Conservation (phyloP, 345 rosid species). For the Cardamine chenopodiifolia region DNA sequence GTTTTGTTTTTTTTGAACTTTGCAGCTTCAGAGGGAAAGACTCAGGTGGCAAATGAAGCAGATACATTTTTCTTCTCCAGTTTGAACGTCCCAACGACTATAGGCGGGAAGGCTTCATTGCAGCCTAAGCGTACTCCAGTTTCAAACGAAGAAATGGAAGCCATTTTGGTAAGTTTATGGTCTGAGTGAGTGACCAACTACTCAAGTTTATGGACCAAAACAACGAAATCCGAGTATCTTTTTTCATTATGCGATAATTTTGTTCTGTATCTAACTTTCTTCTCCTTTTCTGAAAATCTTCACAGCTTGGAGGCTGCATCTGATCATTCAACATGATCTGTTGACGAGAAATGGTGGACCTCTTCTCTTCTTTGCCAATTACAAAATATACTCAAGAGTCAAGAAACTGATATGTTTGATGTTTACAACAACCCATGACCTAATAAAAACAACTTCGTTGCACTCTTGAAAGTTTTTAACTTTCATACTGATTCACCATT, state of each 20-base stretch:
- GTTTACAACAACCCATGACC: neutral
- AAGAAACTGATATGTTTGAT: slow-evolving; percentile 31
- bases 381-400: slow-evolving; percentile 26
- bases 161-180: slow-evolving; percentile 81
- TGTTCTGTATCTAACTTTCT: neutral
- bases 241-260: neutral
- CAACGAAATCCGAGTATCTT: neutral
- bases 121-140: slow-evolving; percentile 84
- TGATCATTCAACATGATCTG: slow-evolving; percentile 46
- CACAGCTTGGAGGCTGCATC: slow-evolving; percentile 75
- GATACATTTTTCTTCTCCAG: slow-evolving; percentile 59
- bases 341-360: slow-evolving; percentile 23
- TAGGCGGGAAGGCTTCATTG: slow-evolving; percentile 84
- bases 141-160: slow-evolving; percentile 82
- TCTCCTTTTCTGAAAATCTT: neutral
- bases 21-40: slow-evolving; percentile 51
- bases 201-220: slow-evolving; percentile 1
- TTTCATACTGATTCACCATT: neutral
- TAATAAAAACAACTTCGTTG: slow-evolving; percentile 23
- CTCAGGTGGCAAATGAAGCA: slow-evolving; percentile 48
- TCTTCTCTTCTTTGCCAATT: slow-evolving; percentile 13
- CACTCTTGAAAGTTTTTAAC: neutral
- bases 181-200: neutral
- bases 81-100: slow-evolving; percentile 47
- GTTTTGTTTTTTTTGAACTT: neutral